Evolutionary conservation across 768 basidiomycete genomes (phyloP).

Genomic region (Hortiboletus campestris): DNA sequence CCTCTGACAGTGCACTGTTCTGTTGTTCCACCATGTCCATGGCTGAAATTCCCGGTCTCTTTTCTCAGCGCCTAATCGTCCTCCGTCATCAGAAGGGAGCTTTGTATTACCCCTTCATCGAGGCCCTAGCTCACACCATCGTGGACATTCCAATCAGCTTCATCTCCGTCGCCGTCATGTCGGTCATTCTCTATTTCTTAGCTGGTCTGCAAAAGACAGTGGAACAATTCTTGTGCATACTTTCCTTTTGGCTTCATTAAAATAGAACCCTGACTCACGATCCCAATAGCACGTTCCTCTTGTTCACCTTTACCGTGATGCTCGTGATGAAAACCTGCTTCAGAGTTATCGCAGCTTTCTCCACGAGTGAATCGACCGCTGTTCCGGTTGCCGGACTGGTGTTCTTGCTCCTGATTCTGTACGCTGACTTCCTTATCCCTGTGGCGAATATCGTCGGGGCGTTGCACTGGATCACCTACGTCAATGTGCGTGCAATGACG

Average conservation of each 20-base stretch:
- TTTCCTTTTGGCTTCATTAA: neutral
- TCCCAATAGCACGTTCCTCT: slow-evolving; percentile 50
- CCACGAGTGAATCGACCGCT: slow-evolving; percentile 52
- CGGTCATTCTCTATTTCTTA: slow-evolving; percentile 18
- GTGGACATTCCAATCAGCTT: slow-evolving; percentile 45
- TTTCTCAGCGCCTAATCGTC: slow-evolving; percentile 43
- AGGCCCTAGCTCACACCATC: slow-evolving; percentile 41
- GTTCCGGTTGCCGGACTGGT: slow-evolving; percentile 31
- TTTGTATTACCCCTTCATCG: slow-evolving; percentile 50
- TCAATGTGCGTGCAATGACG: slow-evolving; percentile 32
- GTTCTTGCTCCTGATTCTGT: slow-evolving; percentile 40
- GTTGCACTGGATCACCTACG: slow-evolving; percentile 19
- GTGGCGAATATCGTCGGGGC: slow-evolving; percentile 1
- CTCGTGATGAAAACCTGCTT: slow-evolving; percentile 75
- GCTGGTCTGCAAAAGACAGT: slow-evolving; percentile 17
- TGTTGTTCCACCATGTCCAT: slow-evolving; percentile 52
- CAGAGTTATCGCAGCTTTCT: slow-evolving; percentile 57
- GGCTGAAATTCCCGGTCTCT: slow-evolving; percentile 51
- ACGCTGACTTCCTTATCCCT: slow-evolving; percentile 41
- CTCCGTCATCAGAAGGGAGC: slow-evolving; percentile 42
- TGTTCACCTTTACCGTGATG: slow-evolving; percentile 52
- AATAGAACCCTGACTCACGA: slow-evolving; percentile 32
- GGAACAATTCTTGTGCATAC: slow-evolving; percentile 20
- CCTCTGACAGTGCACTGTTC: slow-evolving; percentile 41
- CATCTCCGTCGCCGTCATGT: slow-evolving; percentile 10